Percentiles rank a stretch among this genome's conserved stretches.
Conservation (phyloP, 495 filamentous ascomycete genomes). For the Opeltia flavorubescens region DNA sequence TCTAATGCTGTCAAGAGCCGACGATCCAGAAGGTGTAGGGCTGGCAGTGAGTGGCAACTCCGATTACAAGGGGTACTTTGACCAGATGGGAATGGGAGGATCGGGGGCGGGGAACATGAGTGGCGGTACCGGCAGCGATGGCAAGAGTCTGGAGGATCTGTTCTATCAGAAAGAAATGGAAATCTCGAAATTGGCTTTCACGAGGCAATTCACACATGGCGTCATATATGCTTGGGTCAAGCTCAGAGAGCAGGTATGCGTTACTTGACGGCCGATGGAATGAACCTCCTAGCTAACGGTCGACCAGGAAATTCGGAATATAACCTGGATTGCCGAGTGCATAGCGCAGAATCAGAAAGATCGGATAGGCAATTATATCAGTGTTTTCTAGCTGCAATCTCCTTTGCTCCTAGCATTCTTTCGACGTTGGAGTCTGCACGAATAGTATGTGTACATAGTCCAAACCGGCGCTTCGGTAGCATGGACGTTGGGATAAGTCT, state of each 20-base stretch:
- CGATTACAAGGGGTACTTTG: constrained; percentile 92
- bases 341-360: constrained; percentile 99
- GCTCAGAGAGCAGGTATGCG: constrained; percentile 88
- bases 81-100: constrained; percentile 63
- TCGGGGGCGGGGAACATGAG: constrained; percentile 70
- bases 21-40: constrained; percentile 85
- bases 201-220: constrained; percentile 86
- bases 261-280: constrained; percentile 1
- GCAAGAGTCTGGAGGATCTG: constrained; percentile 87
- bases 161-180: constrained; percentile 99
- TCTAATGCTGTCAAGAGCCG: constrained; percentile 85
- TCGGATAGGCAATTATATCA: constrained; percentile 95
- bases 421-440: too few species aligned
- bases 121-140: constrained; percentile 58
- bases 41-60: constrained; percentile 80
- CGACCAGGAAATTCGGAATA: constrained; percentile 87
- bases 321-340: constrained; percentile 98
- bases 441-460: too few species aligned
- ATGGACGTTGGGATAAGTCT: too few species aligned
- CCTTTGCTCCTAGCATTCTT: too few species aligned
- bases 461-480: too few species aligned
- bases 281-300: constrained; percentile 4
- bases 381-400: constrained; percentile 74
- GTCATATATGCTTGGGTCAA: constrained; percentile 98
- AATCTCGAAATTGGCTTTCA: constrained; percentile 86